Evolutionary conservation across 2,329 filamentous ascomycete species (phyloP), one percentile per base, ranked within the genome.

Genomic region (Arthrobotrys entomopaga): DNA sequence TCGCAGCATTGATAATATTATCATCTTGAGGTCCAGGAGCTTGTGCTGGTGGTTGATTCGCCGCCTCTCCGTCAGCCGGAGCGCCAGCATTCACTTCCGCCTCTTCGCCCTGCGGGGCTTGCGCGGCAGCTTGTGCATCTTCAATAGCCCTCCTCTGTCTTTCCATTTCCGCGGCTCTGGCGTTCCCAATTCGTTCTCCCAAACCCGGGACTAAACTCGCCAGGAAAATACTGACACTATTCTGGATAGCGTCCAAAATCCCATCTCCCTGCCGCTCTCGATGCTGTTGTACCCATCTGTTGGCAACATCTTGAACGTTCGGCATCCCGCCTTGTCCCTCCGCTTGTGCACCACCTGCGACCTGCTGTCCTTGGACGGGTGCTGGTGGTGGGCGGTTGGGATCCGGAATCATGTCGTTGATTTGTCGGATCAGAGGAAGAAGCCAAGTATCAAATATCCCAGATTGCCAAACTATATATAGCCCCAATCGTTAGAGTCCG

Each of bases 121-220:
- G 56, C 6, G 19, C 34, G 22, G 58, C 56, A 22, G 29, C 60
- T 11, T 34, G 34, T 34, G 56, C 50, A 7, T 49, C 48, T 20
- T 73, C 61, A 6, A 73, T 16, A 7, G 26, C 54, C 50, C 52
- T 24, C 13, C 38, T 50, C 16, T 48, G 38, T 20, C 63, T 40
- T n/a, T 60, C 24, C 3, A 42, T 38, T 20, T 69, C 49, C 5
- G 48, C 49, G 11, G 48, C 56, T 24, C 61, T 52, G 20, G 69
- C 69, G 38, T 61, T 57, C 7, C 69, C 69, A n/a, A 73, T 56
- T 5, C 69, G 69, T 24, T 75, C 65, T 11, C 70, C 70, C n/a
- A 69, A 50, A 11, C 63, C 78, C 1, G 77, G 78, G n/a, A 79
- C 53, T 8, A 79, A 74, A 64, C 78, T 79, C 7, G 78, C 77